A percentile compares a stretch with the other conserved stretches of the same genome.
These are phyloP conservation scores for Lachnellula cervina DNA, from an alignment of 2,329 filamentous ascomycete species.

Conservation along the genomic window DNA sequence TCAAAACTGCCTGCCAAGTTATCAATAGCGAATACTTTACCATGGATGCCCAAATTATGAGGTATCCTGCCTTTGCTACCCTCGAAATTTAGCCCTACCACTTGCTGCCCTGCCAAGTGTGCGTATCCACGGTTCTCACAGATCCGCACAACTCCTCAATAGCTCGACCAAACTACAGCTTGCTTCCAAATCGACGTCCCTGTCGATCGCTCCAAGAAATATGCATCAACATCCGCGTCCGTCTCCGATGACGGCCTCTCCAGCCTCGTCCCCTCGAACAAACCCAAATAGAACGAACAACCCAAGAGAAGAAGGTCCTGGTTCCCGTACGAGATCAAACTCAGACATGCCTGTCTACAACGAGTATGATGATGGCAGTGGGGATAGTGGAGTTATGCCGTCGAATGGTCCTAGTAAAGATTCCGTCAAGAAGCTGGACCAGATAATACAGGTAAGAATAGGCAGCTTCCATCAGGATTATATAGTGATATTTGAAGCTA, in stretches of 20 bases:
- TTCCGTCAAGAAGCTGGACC: conserved; percentile 75
- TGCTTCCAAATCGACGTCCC: background rate
- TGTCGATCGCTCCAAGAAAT: conserved; percentile 24
- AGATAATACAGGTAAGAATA: conserved; percentile 77
- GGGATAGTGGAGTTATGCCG: conserved; percentile 37
- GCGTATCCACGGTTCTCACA: conserved; percentile 19
- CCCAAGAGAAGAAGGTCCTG: conserved; percentile 59
- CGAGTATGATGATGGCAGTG: conserved; percentile 45
- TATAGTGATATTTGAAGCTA: conserved; percentile 21
- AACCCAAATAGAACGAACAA: conserved; percentile 71
- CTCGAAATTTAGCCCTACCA: conserved; percentile 28
- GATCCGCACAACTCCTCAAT: conserved; percentile 18
- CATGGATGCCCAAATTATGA: conserved; percentile 33
- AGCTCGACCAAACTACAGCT: conserved; percentile 18
- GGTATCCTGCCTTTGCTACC: conserved; percentile 26
- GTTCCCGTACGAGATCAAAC: conserved; percentile 37
- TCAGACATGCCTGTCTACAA: conserved; percentile 45
- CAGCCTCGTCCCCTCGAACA: conserved; percentile 66
- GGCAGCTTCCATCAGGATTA: background rate
- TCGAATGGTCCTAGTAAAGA: conserved; percentile 55
- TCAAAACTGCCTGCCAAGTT: conserved; percentile 3
- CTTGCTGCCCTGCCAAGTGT: conserved; percentile 19
- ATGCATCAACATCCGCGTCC: conserved; percentile 92
- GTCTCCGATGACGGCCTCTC: conserved; percentile 66
- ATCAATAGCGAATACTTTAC: conserved; percentile 15